Evolutionary conservation across 148 eudicot genomes (phyloP), one percentile per base, ranked within the genome.

Genomic region (Oxyria digyna): DNA sequence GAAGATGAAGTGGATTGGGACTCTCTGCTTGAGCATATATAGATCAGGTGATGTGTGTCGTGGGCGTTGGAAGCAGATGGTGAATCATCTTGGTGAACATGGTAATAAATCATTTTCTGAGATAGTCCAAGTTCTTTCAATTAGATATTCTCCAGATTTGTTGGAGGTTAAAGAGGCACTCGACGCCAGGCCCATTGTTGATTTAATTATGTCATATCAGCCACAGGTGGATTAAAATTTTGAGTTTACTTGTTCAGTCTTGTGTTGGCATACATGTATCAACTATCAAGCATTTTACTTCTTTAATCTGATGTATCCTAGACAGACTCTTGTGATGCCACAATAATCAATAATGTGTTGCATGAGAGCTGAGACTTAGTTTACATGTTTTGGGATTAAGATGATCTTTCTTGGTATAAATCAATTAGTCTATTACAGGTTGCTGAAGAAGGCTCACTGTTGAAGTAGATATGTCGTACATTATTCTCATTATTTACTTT

Each of bases 1-100:
- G 71, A 75, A 37, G 81, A 78, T 45, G 84, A 81, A 1, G 79
- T 81, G 27, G 71, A 73, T 4, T 81, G 84, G 81, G 84, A 81
- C 18, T 13, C 21, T 65, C 75, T 81, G 67, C 55, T 81, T 32
- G 81, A 81, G 14, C 75, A 81, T n/a, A n/a, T n/a, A n/a, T 71
- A 76, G 84, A 62, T 40, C 79, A 18, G 84, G 77, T 33, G 75
- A 78, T 37, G 8, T 78, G 35, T 78, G 79, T 33, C 69, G 68
- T 10, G 68, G 55, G 67, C 73, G 81, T 3, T 78, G 81, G 84
- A 37, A 63, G 41, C 77, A 81, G 68, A 78, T 81, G 81, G 77
- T 73, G 41, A 75, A 71, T 27, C 77, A 81, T 54, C 71, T 78
- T 52, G 84, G 81, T 4, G 67, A 75, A 17, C 43, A 68, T 71